phyloP scores from a whole-genome alignment of 495 filamentous ascomycete species.

The Bathelium albidoporum region DNA sequence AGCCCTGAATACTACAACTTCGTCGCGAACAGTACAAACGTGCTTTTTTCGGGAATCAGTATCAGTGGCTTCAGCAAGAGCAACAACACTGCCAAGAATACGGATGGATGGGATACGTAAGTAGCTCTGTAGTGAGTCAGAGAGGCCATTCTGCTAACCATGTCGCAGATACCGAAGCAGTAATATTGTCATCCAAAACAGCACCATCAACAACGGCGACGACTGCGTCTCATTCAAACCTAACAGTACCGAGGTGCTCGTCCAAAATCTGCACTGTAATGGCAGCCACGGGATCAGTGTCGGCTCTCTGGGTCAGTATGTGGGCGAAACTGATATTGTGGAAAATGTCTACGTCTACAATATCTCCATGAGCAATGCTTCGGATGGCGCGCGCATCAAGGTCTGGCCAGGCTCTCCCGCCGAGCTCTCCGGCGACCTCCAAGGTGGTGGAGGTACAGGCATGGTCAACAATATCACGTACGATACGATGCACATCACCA shows the following conservation, averaged over 20 bases:
- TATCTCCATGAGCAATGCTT: conserved; percentile 54
- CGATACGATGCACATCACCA: conserved; percentile 43
- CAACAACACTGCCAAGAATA: conserved; percentile 50
- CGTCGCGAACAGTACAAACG: conserved; percentile 55
- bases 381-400: conserved; percentile 61
- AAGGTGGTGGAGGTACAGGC: conserved; percentile 51
- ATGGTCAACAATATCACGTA: conserved; percentile 46
- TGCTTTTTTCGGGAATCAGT: conserved; percentile 56
- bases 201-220: conserved; percentile 57
- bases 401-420: conserved; percentile 51
- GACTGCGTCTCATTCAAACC: conserved; percentile 75
- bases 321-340: conserved; percentile 53
- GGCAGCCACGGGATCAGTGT: conserved; percentile 67
- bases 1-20: conserved; percentile 60
- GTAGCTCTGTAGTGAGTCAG: neutral
- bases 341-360: conserved; percentile 56
- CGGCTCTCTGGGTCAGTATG: conserved; percentile 58
- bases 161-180: conserved; percentile 41
- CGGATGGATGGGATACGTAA: conserved; percentile 39
- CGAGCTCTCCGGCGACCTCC: conserved; percentile 44
- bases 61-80: conserved; percentile 47
- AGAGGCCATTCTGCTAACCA: neutral
- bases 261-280: conserved; percentile 60
- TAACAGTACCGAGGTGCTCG: conserved; percentile 62
- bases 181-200: conserved; percentile 58